A percentile compares a stretch with the other conserved stretches of the same genome.
Conservation (phyloP, 495 filamentous ascomycete genomes). For the Hypoxylon crocopeplum region DNA sequence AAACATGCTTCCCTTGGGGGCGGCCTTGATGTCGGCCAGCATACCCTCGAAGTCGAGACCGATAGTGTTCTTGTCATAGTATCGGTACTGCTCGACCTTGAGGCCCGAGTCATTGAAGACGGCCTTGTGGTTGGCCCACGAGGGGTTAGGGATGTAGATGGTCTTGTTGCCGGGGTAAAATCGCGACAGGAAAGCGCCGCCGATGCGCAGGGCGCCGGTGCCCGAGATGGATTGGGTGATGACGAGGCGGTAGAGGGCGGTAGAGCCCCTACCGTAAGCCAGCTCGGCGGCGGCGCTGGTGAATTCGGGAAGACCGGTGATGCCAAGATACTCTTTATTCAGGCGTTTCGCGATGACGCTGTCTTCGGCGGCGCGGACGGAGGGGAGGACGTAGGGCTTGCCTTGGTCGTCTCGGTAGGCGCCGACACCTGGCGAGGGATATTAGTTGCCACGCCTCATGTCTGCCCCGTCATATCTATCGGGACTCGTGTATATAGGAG, state of each 20-base stretch:
- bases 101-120: constrained; percentile 94
- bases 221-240: constrained; percentile 98
- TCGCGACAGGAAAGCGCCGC: constrained; percentile 87
- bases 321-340: constrained; percentile 98
- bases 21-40: constrained; percentile 86
- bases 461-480: too few relatives aligned
- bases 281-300: constrained; percentile 88
- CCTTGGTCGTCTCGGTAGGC: constrained; percentile 93
- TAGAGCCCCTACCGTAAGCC: constrained; percentile 83
- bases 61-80: constrained; percentile 99
- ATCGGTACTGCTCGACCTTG: constrained; percentile 90
- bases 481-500: too few relatives aligned
- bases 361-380: constrained; percentile 87
- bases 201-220: constrained; percentile 93
- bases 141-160: constrained; percentile 93
- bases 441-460: too few relatives aligned
- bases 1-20: constrained; percentile 85
- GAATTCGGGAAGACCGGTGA: constrained; percentile 94
- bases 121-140: constrained; percentile 97
- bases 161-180: constrained; percentile 90
- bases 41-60: constrained; percentile 97
- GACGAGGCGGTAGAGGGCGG: constrained; percentile 79
- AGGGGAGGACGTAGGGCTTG: constrained; percentile 96
- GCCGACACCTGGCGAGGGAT: constrained; percentile 64
- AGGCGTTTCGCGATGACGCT: constrained; percentile 75